These are phyloP conservation scores for Hordeum marinum DNA, from an alignment of 176 grass and related monocot genomes.

Conservation along the genomic window DNA sequence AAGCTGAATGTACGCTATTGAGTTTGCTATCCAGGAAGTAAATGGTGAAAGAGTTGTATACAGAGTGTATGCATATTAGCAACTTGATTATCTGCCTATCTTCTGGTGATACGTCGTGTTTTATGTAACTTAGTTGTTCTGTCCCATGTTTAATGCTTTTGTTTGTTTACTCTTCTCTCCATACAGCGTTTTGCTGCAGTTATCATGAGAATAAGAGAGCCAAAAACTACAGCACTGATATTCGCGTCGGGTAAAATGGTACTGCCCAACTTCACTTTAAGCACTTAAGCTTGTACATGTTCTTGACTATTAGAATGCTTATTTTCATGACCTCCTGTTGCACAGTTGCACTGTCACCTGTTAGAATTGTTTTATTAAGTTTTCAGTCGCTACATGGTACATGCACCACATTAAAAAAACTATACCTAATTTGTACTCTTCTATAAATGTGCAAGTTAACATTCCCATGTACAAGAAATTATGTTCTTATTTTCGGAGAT, in stretches of 20 bases:
- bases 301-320: background rate
- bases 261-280: slow-evolving; percentile 3
- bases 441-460: background rate
- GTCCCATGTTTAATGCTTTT: background rate
- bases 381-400: background rate
- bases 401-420: background rate
- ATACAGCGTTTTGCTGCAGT: slow-evolving; percentile 97
- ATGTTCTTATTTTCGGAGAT: background rate
- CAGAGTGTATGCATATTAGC: background rate
- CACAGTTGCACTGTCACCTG: background rate
- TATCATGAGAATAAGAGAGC: slow-evolving; percentile 99
- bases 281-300: background rate
- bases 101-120: background rate
- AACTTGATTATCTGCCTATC: background rate
- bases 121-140: background rate
- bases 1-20: background rate
- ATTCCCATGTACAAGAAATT: background rate
- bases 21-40: background rate
- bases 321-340: background rate
- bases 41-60: background rate
- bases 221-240: slow-evolving; percentile 97
- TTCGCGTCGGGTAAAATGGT: slow-evolving; percentile 99
- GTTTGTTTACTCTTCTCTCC: slow-evolving; percentile 19
- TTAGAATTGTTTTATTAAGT: background rate
- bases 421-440: background rate